Base-by-base conservation (phyloP, 345 rosid genomes). In the Brassica cretica region DNA sequence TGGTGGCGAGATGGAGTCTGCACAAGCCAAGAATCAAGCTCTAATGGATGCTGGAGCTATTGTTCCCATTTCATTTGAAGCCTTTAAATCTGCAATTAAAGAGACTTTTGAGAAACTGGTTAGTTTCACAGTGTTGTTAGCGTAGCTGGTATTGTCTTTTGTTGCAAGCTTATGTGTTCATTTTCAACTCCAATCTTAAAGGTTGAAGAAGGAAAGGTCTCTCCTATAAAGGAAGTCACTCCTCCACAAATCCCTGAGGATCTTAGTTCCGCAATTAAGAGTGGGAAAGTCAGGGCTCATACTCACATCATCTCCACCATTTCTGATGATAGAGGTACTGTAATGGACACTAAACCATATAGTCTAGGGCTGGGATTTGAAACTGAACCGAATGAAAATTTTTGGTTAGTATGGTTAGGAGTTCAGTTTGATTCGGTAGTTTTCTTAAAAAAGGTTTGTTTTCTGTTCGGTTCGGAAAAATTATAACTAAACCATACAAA, bases 181-280 rank as follows among this genome's bases (percentile, higher is more conserved):
- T 74, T 49, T 49, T 59, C 68, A 8, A 41, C 3, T 71, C 21
- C 5, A 21, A 21, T 76, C 80, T 41, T 46, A 27, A 56, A 94
- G 97, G 87, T 82, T 82, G 98, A 91, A 78, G 94, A 82, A 19
- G 92, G 94, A 56, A 88, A 93, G 82, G 89, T 90, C 79, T 24
- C 92, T 61, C 72, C 93, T 21, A 85, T 91, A 10, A 93, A 93
- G 88, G 98, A 95, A 83, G 80, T 89, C 53, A 83, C 65, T 21
- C 98, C 98, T 60, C 99, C 98, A 66, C 93, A 87, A 80, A 93
- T 95, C 80, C 99, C 99, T 0, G 99, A 95, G 90, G 99, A 95
- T 88, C 99, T 95, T 74, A 90, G 76, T 71, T 81, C 81, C 0
- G 98, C 98, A 53, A 93, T 95, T 59, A 95, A 90, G 90, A 91